phyloP scores from a whole-genome alignment of 495 filamentous ascomycete species.

The Cenococcum geophilum region DNA sequence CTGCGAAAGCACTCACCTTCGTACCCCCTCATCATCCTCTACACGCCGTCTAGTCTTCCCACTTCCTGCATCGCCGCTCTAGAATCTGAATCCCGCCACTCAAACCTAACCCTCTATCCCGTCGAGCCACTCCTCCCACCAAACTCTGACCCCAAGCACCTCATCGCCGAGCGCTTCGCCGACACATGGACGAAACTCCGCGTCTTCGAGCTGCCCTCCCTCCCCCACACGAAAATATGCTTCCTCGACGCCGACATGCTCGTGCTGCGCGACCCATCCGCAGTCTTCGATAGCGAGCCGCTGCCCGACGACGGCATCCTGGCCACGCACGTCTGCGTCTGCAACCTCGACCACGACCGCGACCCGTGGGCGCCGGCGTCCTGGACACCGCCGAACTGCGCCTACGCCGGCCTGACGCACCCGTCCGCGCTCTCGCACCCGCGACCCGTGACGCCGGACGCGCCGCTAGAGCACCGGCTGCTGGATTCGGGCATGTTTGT shows the following conservation, averaged over 20 bases:
- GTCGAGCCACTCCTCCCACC: slow-evolving; percentile 37
- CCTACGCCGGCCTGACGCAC: slow-evolving; percentile 42
- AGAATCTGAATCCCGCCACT: slow-evolving; percentile 32
- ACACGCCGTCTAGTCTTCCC: slow-evolving; percentile 39
- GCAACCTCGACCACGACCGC: slow-evolving; percentile 44
- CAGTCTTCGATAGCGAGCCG: slow-evolving; percentile 39
- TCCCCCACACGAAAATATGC: slow-evolving; percentile 35
- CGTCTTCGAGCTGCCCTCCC: slow-evolving; percentile 44
- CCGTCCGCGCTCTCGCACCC: slow-evolving; percentile 32
- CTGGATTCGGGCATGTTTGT: slow-evolving; percentile 43
- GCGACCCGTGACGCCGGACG: slow-evolving; percentile 22
- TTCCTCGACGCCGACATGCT: slow-evolving; percentile 52
- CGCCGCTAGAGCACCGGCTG: slow-evolving; percentile 35
- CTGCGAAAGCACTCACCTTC: slow-evolving; percentile 41
- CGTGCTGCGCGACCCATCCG: slow-evolving; percentile 41
- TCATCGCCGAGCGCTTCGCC: slow-evolving; percentile 45
- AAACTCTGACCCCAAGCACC: background rate
- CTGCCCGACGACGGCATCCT: slow-evolving; percentile 35
- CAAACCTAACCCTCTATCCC: slow-evolving; percentile 36
- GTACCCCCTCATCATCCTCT: slow-evolving; percentile 46
- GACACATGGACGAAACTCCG: slow-evolving; percentile 54
- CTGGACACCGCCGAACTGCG: slow-evolving; percentile 48
- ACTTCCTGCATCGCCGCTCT: slow-evolving; percentile 35
- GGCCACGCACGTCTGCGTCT: slow-evolving; percentile 50
- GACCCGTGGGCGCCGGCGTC: slow-evolving; percentile 45